A percentile compares a stretch with the other conserved stretches of the same genome.
phyloP scores from a whole-genome alignment of 2,329 filamentous ascomycete species.

The Fusarium nurragi region DNA sequence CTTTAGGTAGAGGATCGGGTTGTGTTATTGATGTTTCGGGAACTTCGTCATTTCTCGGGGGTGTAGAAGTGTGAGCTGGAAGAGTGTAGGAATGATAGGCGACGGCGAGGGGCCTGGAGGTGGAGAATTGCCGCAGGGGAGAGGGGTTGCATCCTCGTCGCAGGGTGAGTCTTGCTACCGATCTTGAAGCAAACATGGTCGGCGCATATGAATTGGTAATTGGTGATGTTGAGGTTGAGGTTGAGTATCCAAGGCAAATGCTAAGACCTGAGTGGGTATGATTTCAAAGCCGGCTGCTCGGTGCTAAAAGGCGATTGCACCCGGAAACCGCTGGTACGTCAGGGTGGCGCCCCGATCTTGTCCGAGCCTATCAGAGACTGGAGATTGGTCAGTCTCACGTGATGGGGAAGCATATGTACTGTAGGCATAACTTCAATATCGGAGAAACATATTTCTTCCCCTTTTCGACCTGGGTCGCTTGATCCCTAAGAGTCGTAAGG shows the following conservation, averaged over 20 bases:
- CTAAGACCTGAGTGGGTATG: conserved; percentile 15
- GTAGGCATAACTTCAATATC: too few species aligned
- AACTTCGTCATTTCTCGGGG: conserved; percentile 55
- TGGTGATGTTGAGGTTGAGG: conserved; percentile 18
- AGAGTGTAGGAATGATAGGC: conserved; percentile 65
- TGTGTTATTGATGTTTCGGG: conserved; percentile 60
- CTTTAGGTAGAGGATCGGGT: conserved; percentile 56
- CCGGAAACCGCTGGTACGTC: conserved; percentile 43
- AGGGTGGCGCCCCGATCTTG: conserved; percentile 44
- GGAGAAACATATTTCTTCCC: too few species aligned
- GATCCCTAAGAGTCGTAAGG: not conserved
- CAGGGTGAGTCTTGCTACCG: conserved; percentile 53
- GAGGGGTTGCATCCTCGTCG: conserved; percentile 53
- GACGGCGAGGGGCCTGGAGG: conserved; percentile 44
- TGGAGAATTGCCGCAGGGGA: conserved; percentile 55
- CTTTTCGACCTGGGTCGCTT: too few species aligned
- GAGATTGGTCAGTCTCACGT: conserved; percentile 47
- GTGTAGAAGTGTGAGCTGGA: conserved; percentile 53
- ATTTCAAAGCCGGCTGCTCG: conserved; percentile 45
- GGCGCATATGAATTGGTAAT: conserved; percentile 39
- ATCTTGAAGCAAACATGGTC: conserved; percentile 56
- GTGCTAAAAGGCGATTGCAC: conserved; percentile 47
- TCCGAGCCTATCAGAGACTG: conserved; percentile 51
- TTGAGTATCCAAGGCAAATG: conserved; percentile 1
- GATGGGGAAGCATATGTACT: not conserved